A percentile compares a stretch with the other conserved stretches of the same genome.
Evolutionary conservation across 495 filamentous ascomycete genomes (phyloP).

Genomic region (Penicillium silybi): DNA sequence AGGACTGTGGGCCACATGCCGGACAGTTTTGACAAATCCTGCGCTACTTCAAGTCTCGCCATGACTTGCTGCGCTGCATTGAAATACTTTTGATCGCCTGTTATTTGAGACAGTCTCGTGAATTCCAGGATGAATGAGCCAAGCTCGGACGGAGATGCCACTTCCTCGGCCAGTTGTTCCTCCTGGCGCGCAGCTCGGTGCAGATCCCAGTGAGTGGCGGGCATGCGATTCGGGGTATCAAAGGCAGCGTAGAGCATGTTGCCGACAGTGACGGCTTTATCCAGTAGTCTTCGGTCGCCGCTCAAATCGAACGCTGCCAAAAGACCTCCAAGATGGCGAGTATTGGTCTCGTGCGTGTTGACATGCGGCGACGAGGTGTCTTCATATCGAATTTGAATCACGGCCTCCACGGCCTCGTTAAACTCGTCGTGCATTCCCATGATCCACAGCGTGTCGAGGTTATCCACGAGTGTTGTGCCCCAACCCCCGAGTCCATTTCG

Average conservation of each 20-base stretch:
- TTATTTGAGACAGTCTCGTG: conserved; percentile 82
- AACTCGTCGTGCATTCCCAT: conserved; percentile 80
- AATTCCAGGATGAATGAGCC: conserved; percentile 83
- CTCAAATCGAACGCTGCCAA: conserved; percentile 50
- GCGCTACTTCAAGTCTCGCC: conserved; percentile 65
- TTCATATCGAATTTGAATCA: conserved; percentile 68
- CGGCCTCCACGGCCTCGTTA: conserved; percentile 63
- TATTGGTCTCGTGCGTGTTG: conserved; percentile 49
- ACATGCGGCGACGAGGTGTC: conserved; percentile 21
- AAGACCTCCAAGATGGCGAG: conserved; percentile 49
- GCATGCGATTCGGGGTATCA: conserved; percentile 38
- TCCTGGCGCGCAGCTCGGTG: conserved; percentile 19
- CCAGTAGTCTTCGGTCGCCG: conserved; percentile 26
- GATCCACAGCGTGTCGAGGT: conserved; percentile 86
- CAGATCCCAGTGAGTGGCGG: conserved; percentile 30
- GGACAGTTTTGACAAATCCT: conserved; percentile 51
- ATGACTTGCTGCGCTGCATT: conserved; percentile 84
- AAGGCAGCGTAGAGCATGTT: conserved; percentile 38
- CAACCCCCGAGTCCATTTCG: conserved; percentile 72
- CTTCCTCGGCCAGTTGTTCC: conserved; percentile 20
- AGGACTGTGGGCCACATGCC: conserved; percentile 33
- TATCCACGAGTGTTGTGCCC: conserved; percentile 78
- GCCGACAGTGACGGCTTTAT: conserved; percentile 32
- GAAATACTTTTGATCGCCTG: conserved; percentile 75
- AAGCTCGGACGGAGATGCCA: conserved; percentile 63